These are phyloP conservation scores for Phytophthora ramorum DNA, from an alignment of 352 stramenopile species.

Conservation along the genomic window DNA sequence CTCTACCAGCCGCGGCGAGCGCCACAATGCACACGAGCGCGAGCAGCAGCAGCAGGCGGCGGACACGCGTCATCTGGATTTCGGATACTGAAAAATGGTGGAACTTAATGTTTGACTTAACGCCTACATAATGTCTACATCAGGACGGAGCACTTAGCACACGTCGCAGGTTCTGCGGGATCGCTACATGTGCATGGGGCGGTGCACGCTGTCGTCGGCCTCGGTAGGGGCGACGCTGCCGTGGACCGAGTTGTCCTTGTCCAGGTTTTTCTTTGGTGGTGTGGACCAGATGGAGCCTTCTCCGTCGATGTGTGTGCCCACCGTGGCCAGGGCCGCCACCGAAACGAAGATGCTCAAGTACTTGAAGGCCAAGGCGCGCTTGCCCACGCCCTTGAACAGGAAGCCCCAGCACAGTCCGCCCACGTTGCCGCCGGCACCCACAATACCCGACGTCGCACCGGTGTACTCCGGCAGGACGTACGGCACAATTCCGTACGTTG, in stretches of 20 bases:
- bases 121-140: not conserved
- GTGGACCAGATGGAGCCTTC: conserved; percentile 28
- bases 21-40: conserved; percentile 26
- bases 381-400: conserved; percentile 52
- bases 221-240: conserved; percentile 29
- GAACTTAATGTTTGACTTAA: not conserved
- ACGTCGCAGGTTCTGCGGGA: not conserved
- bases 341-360: conserved; percentile 56
- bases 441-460: too few species aligned
- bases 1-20: conserved; percentile 41
- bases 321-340: conserved; percentile 17
- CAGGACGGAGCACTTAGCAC: too few species aligned
- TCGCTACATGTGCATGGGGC: not conserved
- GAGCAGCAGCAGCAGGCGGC: conserved; percentile 41
- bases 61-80: conserved; percentile 39
- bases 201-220: conserved; percentile 22
- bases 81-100: not conserved
- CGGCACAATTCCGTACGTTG: too few species aligned
- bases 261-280: not conserved
- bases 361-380: conserved; percentile 41
- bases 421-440: too few species aligned
- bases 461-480: too few species aligned
- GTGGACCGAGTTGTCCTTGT: conserved; percentile 32
- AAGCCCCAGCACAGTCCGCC: too few species aligned
- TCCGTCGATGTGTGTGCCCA: conserved; percentile 33